Evolutionary conservation across 352 stramenopile genomes (phyloP).

Genomic region (Pythium aphanidermatum): DNA sequence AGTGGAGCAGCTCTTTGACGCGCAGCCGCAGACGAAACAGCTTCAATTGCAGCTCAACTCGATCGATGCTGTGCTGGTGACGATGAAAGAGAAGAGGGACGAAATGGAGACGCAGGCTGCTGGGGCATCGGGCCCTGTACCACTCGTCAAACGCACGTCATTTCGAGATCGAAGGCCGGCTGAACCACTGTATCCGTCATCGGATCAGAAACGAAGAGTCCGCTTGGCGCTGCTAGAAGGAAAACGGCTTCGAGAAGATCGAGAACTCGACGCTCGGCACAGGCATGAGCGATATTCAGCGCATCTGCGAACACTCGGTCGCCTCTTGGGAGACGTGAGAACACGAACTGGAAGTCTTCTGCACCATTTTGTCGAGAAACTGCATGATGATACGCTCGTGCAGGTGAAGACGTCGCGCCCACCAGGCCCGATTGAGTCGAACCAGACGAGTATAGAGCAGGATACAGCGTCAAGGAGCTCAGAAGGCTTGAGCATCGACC

Average conservation of each 20-base stretch:
- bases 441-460: slow-evolving; percentile 2
- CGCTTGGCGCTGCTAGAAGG: slow-evolving; percentile 9
- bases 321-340: slow-evolving; percentile 6
- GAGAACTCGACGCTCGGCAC: neutral
- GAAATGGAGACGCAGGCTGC: slow-evolving; percentile 1
- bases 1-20: slow-evolving; percentile 11
- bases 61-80: slow-evolving; percentile 1
- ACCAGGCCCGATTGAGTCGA: neutral
- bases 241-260: slow-evolving; percentile 1
- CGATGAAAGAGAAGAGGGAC: slow-evolving; percentile 3
- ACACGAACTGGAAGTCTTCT: slow-evolving; percentile 15
- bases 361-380: slow-evolving; percentile 15
- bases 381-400: slow-evolving; percentile 14
- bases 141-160: slow-evolving; percentile 13
- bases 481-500: too few relatives aligned
- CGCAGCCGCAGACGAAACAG: slow-evolving; percentile 11
- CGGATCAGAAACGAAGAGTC: slow-evolving; percentile 10
- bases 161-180: slow-evolving; percentile 8
- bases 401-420: neutral
- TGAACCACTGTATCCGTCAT: slow-evolving; percentile 8
- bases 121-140: slow-evolving; percentile 1
- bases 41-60: slow-evolving; percentile 18
- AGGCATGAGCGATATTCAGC: slow-evolving; percentile 6
- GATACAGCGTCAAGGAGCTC: neutral
- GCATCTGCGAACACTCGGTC: neutral